Conservation (phyloP, 345 rosid genomes). For the Pugionium dolabratum region DNA sequence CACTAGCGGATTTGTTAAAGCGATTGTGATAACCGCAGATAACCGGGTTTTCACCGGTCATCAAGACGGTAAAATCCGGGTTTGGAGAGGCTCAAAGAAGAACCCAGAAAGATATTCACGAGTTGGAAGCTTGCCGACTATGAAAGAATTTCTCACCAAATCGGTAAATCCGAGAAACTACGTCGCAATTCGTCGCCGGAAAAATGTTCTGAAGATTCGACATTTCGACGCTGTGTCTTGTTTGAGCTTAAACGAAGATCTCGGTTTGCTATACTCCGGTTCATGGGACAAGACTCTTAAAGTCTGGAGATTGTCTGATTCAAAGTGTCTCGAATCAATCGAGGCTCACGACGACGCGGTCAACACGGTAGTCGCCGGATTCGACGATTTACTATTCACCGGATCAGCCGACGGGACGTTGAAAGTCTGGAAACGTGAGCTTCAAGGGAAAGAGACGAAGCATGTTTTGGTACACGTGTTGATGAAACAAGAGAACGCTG, state of each 20-base stretch:
- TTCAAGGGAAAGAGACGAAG: slow-evolving; percentile 44
- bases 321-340: slow-evolving; percentile 57
- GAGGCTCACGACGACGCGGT: slow-evolving; percentile 67
- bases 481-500: slow-evolving; percentile 67
- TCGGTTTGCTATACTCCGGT: slow-evolving; percentile 58
- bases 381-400: slow-evolving; percentile 51
- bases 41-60: slow-evolving; percentile 67
- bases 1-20: slow-evolving; percentile 57
- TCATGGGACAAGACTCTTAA: slow-evolving; percentile 69
- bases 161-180: slow-evolving; percentile 59
- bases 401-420: slow-evolving; percentile 74
- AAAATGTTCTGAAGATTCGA: slow-evolving; percentile 55
- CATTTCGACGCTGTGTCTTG: slow-evolving; percentile 68
- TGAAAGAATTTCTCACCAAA: slow-evolving; percentile 53
- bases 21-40: slow-evolving; percentile 42
- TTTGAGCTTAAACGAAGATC: slow-evolving; percentile 53
- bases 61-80: slow-evolving; percentile 65
- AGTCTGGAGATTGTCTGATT: slow-evolving; percentile 56
- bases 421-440: slow-evolving; percentile 63
- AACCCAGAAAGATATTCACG: slow-evolving; percentile 46
- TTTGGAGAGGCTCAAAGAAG: slow-evolving; percentile 54
- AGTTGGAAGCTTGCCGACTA: slow-evolving; percentile 52
- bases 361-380: slow-evolving; percentile 51
- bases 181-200: slow-evolving; percentile 52
- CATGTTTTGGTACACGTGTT: slow-evolving; percentile 63